These are phyloP conservation scores for Oryza longistaminata DNA, from an alignment of 176 grass and related monocot species.

Conservation along the genomic window DNA sequence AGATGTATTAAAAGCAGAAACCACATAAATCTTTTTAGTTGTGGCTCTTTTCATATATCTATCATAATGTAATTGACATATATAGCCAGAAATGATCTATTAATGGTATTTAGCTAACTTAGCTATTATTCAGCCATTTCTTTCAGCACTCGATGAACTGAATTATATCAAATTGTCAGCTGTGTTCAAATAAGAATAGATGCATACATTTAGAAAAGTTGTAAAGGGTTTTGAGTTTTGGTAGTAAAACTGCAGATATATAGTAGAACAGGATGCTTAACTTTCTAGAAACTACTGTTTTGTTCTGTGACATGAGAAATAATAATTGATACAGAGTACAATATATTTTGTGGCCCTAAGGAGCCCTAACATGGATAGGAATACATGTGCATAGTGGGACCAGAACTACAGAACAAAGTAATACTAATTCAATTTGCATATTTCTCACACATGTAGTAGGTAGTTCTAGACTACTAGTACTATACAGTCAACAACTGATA, in stretches of 20 bases:
- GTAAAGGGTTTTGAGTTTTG: not conserved
- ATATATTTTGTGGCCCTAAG: not conserved
- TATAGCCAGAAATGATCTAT: not conserved
- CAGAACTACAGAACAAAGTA: not conserved
- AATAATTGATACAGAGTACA: not conserved
- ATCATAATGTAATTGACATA: not conserved
- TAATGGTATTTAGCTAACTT: constrained; percentile 2
- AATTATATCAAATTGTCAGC: not conserved
- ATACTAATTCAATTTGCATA: not conserved
- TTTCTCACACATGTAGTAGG: not conserved
- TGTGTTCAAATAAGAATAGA: not conserved
- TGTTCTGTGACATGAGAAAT: not conserved
- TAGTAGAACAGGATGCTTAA: not conserved
- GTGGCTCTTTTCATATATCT: not conserved
- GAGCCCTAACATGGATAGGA: not conserved
- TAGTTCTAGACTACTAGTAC: not conserved
- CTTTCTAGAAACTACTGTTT: not conserved
- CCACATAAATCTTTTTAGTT: not conserved
- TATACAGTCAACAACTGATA: not conserved
- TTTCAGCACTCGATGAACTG: not conserved
- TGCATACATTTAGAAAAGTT: not conserved
- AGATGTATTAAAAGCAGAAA: not conserved
- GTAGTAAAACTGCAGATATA: not conserved
- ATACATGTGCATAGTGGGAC: constrained; percentile 18
- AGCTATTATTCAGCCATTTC: not conserved